These are phyloP conservation scores for Ananas comosus DNA, from an alignment of 176 grass and related monocot species.

Conservation along the genomic window DNA sequence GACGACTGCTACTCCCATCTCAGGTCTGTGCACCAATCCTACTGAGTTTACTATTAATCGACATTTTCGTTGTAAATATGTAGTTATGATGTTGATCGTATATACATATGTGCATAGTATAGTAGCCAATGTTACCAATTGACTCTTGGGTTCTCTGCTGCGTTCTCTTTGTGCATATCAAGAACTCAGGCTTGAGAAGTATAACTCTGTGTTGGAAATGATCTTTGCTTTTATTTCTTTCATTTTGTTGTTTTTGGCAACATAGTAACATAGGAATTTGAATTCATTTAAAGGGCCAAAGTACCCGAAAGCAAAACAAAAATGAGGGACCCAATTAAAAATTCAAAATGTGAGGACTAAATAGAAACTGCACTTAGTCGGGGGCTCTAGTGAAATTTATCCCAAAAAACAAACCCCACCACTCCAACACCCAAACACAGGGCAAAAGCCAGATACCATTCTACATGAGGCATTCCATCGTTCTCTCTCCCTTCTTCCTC, in stretches of 20 bases:
- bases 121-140: not conserved
- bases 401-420: not conserved
- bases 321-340: too few relatives aligned
- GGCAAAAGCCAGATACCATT: not conserved
- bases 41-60: conserved; percentile 17
- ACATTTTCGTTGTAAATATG: conserved; percentile 35
- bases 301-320: too few relatives aligned
- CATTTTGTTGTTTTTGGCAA: too few relatives aligned
- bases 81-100: conserved; percentile 7
- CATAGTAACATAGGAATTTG: too few relatives aligned
- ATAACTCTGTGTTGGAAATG: not conserved
- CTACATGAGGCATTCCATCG: not conserved
- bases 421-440: not conserved
- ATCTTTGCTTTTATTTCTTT: not conserved
- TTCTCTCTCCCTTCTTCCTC: not conserved
- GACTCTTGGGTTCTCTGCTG: not conserved
- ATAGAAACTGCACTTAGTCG: too few relatives aligned
- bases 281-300: too few relatives aligned
- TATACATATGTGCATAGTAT: conserved; percentile 14
- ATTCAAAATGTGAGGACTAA: too few relatives aligned
- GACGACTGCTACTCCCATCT: conserved; percentile 72
- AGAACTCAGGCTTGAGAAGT: not conserved
- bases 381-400: not conserved
- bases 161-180: not conserved
- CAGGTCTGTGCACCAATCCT: conserved; percentile 43